Evolutionary conservation across 371 early-diverging fungal species (phyloP), one percentile per base, ranked within the genome.

Genomic region (Nematocida ironsii): DNA sequence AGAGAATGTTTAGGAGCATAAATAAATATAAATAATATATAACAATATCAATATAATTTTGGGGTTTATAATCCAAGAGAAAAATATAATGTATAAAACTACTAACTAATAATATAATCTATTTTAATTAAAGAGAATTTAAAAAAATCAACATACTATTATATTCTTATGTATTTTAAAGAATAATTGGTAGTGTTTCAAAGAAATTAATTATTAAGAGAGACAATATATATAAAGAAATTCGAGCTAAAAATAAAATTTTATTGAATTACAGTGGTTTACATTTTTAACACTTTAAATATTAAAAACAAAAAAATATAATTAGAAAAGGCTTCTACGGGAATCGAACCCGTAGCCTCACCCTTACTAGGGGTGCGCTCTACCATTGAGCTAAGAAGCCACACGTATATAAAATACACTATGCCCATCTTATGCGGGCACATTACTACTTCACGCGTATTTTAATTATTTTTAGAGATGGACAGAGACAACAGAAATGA

Each of bases 311-410:
- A 47, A 72, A 62, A 82, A 58, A 58, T n/a, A 23, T 58, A 7
- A 58, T n/a, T 23, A 0, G 0, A 58, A 75, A 62, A 83, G 83
- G 83, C 83, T 83, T 47, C 83, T 83, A 83, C 83, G 83, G 74
- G 83, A 68, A 83, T 83, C 83, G 83, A 83, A 83, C 83, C 67
- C 83, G 75, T 74, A 67, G 71, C 83, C 83, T 83, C 64, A 69
- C 73, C 75, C 75, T 83, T 83, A 83, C 83, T 83, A 83, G 83
- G 75, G 75, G 73, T 69, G 64, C 72, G 83, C 83, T 83, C 83
- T 83, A 83, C 83, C 83, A 83, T 69, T 83, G 83, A 83, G 83
- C 83, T 83, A 83, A 83, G 83, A 74, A 83, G 83, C 83, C 83
- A 33, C 39, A 56, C 47, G 62, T 56, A 42, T 4, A 67, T 45